phyloP scores from a whole-genome alignment of 2,329 filamentous ascomycete genomes.

The Pseudogymnoascus sp. region DNA sequence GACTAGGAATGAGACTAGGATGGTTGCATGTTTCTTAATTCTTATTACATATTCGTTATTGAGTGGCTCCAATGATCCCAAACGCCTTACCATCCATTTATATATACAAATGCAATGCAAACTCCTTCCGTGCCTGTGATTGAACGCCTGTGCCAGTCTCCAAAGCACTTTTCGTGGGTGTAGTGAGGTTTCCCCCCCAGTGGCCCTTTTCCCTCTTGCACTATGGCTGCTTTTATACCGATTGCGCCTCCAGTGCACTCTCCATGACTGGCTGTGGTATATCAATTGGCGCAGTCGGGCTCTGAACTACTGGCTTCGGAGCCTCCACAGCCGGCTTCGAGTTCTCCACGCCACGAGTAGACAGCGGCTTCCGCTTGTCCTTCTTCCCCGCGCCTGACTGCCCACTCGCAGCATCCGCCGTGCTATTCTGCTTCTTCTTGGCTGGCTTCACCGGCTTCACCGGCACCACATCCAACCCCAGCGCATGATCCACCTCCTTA shows the following conservation, averaged over 20 bases:
- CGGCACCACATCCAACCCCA: constrained; percentile 12
- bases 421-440: constrained; percentile 28
- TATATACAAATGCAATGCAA: not conserved
- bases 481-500: constrained; percentile 46
- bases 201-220: not conserved
- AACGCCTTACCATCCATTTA: not conserved
- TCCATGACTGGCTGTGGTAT: not conserved
- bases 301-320: not conserved
- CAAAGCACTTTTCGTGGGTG: not conserved
- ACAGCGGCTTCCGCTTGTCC: constrained; percentile 13
- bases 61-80: not conserved
- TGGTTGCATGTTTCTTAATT: not conserved
- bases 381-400: not conserved
- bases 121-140: not conserved
- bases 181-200: not conserved
- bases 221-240: not conserved
- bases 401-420: constrained; percentile 20
- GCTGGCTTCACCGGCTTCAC: constrained; percentile 20
- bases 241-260: not conserved
- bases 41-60: not conserved
- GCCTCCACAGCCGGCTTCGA: not conserved
- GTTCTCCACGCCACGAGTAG: constrained; percentile 8
- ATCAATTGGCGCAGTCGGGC: not conserved
- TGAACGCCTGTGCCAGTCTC: not conserved
- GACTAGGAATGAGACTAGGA: not conserved